phyloP scores from a whole-genome alignment of 176 grass and related monocot species.

The Zea mays region DNA sequence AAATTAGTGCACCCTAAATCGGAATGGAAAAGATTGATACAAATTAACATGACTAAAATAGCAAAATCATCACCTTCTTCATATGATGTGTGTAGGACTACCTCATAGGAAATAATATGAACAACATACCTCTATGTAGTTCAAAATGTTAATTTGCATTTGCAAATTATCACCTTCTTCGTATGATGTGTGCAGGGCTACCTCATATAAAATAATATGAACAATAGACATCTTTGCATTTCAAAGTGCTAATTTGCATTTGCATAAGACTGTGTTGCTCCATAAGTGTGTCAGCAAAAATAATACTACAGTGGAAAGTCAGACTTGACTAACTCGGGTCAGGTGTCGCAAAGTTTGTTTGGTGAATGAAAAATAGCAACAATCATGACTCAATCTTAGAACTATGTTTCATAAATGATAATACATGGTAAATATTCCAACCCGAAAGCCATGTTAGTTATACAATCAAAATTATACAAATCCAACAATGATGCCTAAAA shows the following conservation, averaged over 20 bases:
- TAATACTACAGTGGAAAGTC: background rate
- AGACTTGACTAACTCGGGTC: background rate
- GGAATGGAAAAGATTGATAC: background rate
- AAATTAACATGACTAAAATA: constrained; percentile 22
- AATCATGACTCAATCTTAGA: background rate
- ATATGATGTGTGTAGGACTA: no score
- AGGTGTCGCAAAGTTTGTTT: background rate
- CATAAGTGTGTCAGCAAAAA: background rate
- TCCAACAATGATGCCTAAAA: no score
- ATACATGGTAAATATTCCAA: no score
- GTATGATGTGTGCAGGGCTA: no score
- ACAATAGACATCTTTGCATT: background rate
- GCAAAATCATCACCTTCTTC: no score
- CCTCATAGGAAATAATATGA: no score
- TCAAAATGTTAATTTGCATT: no score
- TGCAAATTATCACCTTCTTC: no score
- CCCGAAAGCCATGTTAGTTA: no score
- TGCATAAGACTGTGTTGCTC: background rate
- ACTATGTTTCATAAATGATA: no score
- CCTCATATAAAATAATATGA: constrained; percentile 9
- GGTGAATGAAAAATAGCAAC: background rate
- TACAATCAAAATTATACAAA: no score
- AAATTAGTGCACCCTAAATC: constrained; percentile 13
- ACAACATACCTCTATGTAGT: no score
- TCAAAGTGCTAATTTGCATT: background rate